Percentiles rank a stretch among this genome's conserved stretches.
These are phyloP conservation scores for Lindgomyces ingoldianus DNA, from an alignment of 495 filamentous ascomycete species.

Conservation along the genomic window DNA sequence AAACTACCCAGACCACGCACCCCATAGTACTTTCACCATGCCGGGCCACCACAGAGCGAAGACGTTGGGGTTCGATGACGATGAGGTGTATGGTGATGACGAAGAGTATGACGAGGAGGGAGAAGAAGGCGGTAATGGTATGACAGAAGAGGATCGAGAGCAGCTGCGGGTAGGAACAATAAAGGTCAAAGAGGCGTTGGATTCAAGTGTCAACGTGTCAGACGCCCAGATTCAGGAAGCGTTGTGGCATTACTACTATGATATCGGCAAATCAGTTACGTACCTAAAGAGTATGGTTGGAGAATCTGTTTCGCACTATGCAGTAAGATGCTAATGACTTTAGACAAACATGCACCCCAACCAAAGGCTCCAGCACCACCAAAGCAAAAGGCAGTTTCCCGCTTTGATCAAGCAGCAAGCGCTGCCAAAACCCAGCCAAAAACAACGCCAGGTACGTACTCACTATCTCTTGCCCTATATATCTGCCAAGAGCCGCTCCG, in stretches of 20 bases:
- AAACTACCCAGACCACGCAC: no score
- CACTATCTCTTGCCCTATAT: conserved; percentile 3
- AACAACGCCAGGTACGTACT: conserved; percentile 25
- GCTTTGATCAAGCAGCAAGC: conserved; percentile 46
- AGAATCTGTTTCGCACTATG: no score
- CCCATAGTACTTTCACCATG: conserved; percentile 8
- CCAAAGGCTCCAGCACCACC: conserved; percentile 42
- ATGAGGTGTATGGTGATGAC: conserved; percentile 37
- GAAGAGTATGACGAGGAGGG: conserved; percentile 41
- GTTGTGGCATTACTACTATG: conserved; percentile 94
- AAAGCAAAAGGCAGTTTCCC: conserved; percentile 45
- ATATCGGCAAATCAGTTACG: conserved; percentile 77
- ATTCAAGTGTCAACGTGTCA: conserved; percentile 53
- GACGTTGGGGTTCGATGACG: conserved; percentile 44
- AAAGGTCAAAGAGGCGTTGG: conserved; percentile 58
- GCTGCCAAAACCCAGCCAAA: conserved; percentile 14
- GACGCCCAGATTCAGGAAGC: conserved; percentile 80
- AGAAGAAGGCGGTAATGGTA: conserved; percentile 38
- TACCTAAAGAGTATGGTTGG: conserved; percentile 71
- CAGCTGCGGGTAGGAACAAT: conserved; percentile 59
- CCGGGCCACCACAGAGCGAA: conserved; percentile 44
- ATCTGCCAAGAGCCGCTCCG: conserved; percentile 11
- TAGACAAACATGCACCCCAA: conserved; percentile 34
- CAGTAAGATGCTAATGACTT: no score
- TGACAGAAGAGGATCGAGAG: conserved; percentile 64